Base-by-base conservation (phyloP, 352 stramenopile species). In the Globisporangium ultimum region DNA sequence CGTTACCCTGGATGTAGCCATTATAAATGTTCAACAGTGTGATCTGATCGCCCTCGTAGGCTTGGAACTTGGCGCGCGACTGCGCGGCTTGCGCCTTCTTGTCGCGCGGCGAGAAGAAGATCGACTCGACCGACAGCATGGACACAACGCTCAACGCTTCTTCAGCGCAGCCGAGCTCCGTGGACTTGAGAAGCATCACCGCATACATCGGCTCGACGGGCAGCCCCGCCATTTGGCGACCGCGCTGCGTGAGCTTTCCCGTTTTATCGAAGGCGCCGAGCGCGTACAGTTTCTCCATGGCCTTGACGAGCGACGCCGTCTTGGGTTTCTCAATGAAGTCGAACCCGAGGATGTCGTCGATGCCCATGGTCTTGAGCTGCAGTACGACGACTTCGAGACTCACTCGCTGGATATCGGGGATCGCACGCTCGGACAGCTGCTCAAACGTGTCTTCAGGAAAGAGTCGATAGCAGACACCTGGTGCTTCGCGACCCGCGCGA, bases 91-190 rank as follows among this genome's bases (percentile, higher is more conserved):
- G 79, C 10, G 80, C 80, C 55, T 95, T 93, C 74, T 91, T 89
- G 68, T 95, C 84, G 0, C 80, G 71, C 41, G 86, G 86, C 24
- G 82, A 92, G 57, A 89, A 95, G 64, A 97, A 97, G 48, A 96
- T 91, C 12, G 81, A 91, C 62, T 97, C 89, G 17, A 96, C 87
- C 22, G 79, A 93, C 22, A 96, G 71, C 89, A 97, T 97, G 14
- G 88, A 80, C 15, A 93, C 88, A 9, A 97, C 84, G 42, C 76
- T 95, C 38, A 96, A 67, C 20, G 87, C 84, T 63, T 96, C 86
- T 45, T 94, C 78, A 1, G 77, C 84, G 58, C 89, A 97, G 8
- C 69, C 73, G 17, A 96, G 61, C 34, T 93, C 84, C 4, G 80
- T 77, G 1, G 88, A 64, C 59, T 93, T 86, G 22, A 97, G 60